phyloP scores from a whole-genome alignment of 75 land plant genomes.

The Adiantum capillusveneris region DNA sequence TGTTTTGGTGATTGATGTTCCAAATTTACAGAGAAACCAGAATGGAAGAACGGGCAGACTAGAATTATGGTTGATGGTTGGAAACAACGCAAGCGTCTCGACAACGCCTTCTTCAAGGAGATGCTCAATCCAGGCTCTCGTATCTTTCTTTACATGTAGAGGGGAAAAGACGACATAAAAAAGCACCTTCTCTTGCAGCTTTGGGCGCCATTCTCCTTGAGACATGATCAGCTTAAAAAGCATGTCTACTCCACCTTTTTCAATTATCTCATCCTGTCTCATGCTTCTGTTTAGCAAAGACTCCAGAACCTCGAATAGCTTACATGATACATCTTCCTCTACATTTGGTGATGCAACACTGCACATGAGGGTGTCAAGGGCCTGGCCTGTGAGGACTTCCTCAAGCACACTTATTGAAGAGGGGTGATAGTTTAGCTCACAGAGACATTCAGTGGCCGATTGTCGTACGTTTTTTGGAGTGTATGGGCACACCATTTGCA shows the following conservation, averaged over 20 bases:
- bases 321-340: background rate
- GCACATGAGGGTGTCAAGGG: background rate
- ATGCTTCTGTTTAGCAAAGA: background rate
- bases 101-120: conserved; percentile 1
- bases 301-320: conserved; percentile 1
- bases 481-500: background rate
- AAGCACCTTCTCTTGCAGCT: conserved; percentile 6
- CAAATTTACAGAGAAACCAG: conserved; percentile 3
- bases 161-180: conserved; percentile 3
- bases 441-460: background rate
- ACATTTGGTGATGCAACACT: background rate
- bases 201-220: background rate
- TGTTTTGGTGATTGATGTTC: conserved; percentile 1
- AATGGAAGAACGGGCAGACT: background rate
- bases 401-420: background rate
- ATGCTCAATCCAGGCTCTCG: background rate
- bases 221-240: background rate
- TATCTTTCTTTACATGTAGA: background rate
- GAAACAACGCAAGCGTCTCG: background rate
- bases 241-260: background rate
- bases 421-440: conserved; percentile 2
- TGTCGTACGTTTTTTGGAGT: background rate
- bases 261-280: background rate
- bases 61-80: background rate
- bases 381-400: background rate